phyloP scores from a whole-genome alignment of 1,284 basidiomycete genomes.

The Puccinia hordei region DNA sequence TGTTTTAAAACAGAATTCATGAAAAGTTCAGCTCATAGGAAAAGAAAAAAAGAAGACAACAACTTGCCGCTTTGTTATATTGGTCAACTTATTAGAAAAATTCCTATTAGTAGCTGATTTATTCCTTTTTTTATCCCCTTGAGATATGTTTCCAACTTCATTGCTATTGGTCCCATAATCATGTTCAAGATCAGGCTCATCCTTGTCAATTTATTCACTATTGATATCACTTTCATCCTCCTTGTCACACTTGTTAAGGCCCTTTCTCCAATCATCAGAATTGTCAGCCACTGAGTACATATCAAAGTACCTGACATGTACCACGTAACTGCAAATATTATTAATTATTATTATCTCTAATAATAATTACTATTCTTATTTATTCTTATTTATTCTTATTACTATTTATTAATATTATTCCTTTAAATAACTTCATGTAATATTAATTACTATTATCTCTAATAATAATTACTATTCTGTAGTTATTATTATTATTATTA shows the following conservation, averaged over 20 bases:
- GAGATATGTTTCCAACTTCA: not conserved
- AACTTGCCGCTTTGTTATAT: not conserved
- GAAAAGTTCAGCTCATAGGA: not conserved
- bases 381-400: too few relatives aligned
- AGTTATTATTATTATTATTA: too few relatives aligned
- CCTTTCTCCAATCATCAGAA: too few relatives aligned
- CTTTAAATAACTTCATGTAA: too few relatives aligned
- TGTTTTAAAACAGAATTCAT: not conserved
- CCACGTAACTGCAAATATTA: too few relatives aligned
- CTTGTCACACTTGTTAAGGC: not conserved
- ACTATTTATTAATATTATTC: too few relatives aligned
- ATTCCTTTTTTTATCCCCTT: not conserved
- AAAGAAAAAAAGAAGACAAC: not conserved
- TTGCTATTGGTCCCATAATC: not conserved
- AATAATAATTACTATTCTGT: too few relatives aligned
- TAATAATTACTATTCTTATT: too few relatives aligned
- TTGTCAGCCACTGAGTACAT: too few relatives aligned
- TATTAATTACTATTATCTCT: too few relatives aligned
- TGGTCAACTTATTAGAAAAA: not conserved
- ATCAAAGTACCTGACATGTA: too few relatives aligned
- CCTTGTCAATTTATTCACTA: not conserved
- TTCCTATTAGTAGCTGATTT: conserved; percentile 6
- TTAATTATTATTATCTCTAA: too few relatives aligned
- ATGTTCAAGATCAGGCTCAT: not conserved
- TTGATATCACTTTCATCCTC: not conserved